These are phyloP conservation scores for Termitomyces sp. DNA, from an alignment of 768 basidiomycete genomes.

Conservation along the genomic window DNA sequence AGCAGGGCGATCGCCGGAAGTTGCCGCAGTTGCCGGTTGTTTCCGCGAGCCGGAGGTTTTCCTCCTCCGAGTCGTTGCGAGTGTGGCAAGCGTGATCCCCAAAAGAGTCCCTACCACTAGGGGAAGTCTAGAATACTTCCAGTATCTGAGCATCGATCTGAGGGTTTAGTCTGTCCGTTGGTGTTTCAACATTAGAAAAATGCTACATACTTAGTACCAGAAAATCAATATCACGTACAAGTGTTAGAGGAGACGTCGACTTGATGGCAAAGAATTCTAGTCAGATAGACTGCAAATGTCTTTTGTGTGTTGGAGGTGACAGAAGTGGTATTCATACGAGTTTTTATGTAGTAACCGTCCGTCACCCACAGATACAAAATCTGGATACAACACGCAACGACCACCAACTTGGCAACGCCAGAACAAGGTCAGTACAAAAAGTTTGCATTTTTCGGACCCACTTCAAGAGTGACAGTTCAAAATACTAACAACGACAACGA, in stretches of 20 bases:
- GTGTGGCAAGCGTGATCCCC: not conserved
- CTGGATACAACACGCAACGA: too few species aligned
- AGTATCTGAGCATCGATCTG: not conserved
- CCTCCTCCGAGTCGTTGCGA: not conserved
- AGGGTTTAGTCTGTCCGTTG: not conserved
- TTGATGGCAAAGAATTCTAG: too few species aligned
- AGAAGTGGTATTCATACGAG: too few species aligned
- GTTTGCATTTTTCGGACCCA: too few species aligned
- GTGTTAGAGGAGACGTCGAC: not conserved
- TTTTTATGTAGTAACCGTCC: too few species aligned
- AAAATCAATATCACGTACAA: not conserved
- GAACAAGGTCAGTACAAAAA: too few species aligned
- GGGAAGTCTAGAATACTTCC: not conserved
- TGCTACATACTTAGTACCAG: too few species aligned
- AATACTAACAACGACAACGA: too few species aligned
- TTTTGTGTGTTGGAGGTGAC: not conserved
- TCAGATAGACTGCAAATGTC: not conserved
- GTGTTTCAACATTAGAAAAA: not conserved
- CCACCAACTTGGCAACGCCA: too few species aligned
- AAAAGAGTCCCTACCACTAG: not conserved
- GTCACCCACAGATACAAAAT: too few species aligned
- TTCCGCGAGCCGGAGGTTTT: not conserved
- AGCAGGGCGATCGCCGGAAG: not conserved
- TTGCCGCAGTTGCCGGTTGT: not conserved
- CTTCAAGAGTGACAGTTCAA: too few species aligned